phyloP scores from a whole-genome alignment of 495 filamentous ascomycete species.

The Talaromyces trachyspermus region DNA sequence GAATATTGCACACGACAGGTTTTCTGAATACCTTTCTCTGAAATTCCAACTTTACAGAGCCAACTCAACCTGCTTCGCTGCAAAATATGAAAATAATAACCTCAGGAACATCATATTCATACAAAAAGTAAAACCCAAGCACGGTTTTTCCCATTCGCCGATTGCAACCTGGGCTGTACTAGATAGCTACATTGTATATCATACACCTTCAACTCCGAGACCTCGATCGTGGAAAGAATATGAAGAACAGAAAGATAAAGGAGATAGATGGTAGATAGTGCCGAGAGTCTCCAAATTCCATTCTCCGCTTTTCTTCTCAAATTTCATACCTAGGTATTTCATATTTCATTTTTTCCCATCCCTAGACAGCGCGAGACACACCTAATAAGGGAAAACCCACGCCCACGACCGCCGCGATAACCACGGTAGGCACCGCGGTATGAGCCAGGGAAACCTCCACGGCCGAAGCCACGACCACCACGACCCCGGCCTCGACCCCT shows the following conservation, averaged over 20 bases:
- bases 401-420: constrained; percentile 52
- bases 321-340: neutral
- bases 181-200: constrained; percentile 7
- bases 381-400: constrained; percentile 79
- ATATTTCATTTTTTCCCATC: neutral
- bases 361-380: neutral
- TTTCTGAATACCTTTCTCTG: too few relatives aligned
- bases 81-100: too few relatives aligned
- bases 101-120: too few relatives aligned
- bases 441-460: constrained; percentile 57
- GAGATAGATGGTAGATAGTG: neutral
- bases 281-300: neutral
- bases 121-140: too few relatives aligned
- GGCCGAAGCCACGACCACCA: constrained; percentile 54
- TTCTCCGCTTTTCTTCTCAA: too few relatives aligned
- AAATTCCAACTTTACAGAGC: too few relatives aligned
- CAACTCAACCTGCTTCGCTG: too few relatives aligned
- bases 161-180: neutral
- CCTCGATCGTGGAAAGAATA: constrained; percentile 13
- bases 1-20: too few relatives aligned
- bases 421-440: constrained; percentile 74
- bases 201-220: constrained; percentile 27
- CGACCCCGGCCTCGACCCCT: constrained; percentile 70
- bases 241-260: too few relatives aligned
- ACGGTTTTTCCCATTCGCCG: constrained; percentile 1